Evolutionary conservation across 805 yeast species (phyloP).

Genomic region (Yamadazyma ubonensis): DNA sequence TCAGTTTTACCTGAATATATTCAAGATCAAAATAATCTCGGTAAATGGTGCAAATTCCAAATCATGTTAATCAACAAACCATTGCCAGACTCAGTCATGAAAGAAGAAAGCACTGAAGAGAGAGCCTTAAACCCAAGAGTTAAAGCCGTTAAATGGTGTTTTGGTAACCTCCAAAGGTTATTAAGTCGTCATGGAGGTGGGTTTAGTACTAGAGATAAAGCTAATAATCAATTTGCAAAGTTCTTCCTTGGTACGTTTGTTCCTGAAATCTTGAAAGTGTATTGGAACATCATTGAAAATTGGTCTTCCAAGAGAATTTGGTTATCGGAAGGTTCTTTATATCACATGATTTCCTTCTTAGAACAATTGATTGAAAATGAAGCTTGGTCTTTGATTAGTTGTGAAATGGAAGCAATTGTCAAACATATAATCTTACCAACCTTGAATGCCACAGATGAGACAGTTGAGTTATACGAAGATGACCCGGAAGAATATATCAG

Average conservation of each 20-base stretch:
- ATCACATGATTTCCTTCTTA: conserved; percentile 43
- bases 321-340: conserved; percentile 41
- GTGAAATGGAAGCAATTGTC: conserved; percentile 40
- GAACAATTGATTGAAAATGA: conserved; percentile 43
- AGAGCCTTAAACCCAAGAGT: conserved; percentile 41
- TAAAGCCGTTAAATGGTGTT: conserved; percentile 46
- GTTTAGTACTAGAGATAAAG: conserved; percentile 29
- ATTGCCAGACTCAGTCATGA: conserved; percentile 32
- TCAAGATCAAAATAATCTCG: conserved; percentile 33
- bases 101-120: conserved; percentile 29
- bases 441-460: conserved; percentile 35
- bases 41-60: conserved; percentile 43
- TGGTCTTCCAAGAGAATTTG: conserved; percentile 41
- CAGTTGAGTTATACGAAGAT: conserved; percentile 44
- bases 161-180: conserved; percentile 41
- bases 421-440: conserved; percentile 42
- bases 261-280: conserved; percentile 42
- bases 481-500: conserved; percentile 47
- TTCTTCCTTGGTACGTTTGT: conserved; percentile 37
- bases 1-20: conserved; percentile 39
- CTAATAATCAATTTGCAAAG: conserved; percentile 28
- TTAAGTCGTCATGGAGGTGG: conserved; percentile 47
- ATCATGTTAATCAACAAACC: conserved; percentile 40
- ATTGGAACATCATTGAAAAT: conserved; percentile 42
- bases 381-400: conserved; percentile 36